Evolutionary conservation across 345 rosid genomes (phyloP).

Genomic region (Durio zibethinus): DNA sequence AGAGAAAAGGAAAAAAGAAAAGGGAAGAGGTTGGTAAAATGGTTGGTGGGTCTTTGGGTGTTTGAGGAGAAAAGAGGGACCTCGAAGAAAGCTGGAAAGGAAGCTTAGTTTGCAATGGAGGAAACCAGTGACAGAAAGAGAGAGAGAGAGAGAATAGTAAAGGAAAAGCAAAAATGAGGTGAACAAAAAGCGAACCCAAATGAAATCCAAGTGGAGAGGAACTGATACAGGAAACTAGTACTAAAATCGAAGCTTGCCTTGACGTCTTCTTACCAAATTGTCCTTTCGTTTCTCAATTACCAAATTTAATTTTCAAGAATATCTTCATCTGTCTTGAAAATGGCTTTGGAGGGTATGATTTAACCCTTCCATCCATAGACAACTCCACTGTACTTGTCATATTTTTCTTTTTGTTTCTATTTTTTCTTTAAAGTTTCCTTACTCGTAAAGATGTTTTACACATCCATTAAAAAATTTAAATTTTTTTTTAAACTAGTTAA

Average conservation of each 20-base stretch:
- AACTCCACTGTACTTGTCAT: constrained; percentile 1
- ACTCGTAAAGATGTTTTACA: no score
- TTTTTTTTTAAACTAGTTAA: no score
- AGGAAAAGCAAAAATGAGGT: constrained; percentile 37
- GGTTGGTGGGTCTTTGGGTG: constrained; percentile 53
- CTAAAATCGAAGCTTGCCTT: constrained; percentile 15
- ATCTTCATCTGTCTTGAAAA: neutral
- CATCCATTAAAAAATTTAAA: no score
- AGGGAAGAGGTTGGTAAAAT: constrained; percentile 32
- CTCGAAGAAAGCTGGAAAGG: constrained; percentile 48
- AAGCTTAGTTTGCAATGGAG: constrained; percentile 93
- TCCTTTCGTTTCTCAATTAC: neutral
- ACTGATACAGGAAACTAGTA: neutral
- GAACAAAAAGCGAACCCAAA: constrained; percentile 17
- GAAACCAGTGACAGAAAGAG: constrained; percentile 49
- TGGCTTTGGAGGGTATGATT: neutral
- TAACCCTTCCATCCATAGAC: neutral
- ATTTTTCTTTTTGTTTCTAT: neutral
- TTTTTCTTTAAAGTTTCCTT: neutral
- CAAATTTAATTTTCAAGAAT: neutral
- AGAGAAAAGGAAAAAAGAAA: no score
- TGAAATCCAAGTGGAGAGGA: constrained; percentile 7
- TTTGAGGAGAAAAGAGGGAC: constrained; percentile 7
- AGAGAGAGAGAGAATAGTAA: constrained; percentile 40
- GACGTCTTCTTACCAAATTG: neutral